Base-by-base conservation (phyloP, 306 rosid species). In the Prunus campanulata region DNA sequence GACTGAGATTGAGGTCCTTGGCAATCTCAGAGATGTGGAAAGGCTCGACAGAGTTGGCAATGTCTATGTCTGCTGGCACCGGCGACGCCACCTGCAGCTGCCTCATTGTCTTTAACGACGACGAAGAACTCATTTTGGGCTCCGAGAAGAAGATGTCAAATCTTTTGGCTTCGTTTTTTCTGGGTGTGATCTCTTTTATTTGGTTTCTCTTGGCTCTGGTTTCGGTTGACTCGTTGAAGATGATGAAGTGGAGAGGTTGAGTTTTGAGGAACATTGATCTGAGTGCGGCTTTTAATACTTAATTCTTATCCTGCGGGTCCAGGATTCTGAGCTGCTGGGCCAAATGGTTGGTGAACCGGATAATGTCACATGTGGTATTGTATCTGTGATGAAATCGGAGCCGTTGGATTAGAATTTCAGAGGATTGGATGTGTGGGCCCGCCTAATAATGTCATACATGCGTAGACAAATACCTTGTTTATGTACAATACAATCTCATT, bases 31-130 rank as follows among this genome's bases (percentile, higher is more conserved):
- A 84, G 74, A 95, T 90, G 62, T 88, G 99, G 68, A 95, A 44
- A 70, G 99, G 97, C 76, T 92, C 85, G 65, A 95, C 89, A 3
- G 96, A 86, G 75, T 95, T 90, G 39, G 99, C 99, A 66, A 95
- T 86, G 81, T 89, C 96, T 59, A 95, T 95, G 79, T 95, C 99
- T 0, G 97, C 89, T 2, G 99, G 99, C 46, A 95, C 99, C 12
- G 99, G 99, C 29, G 99, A 92, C 48, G 68, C 83, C 71, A 92
- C 99, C 75, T 89, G 71, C 27, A 95, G 65, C 80, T 88, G 89
- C 93, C 99, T 89, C 84, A 75, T 6, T 5, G 88, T 83, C 61
- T 79, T 91, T 18, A 12, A 51, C 19, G 70, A 65, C 12, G 22
- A 52, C 19, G 87, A 88, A 6, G 87, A 79, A 83, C 89, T 87